These are phyloP conservation scores for Arabidopsis hybrid DNA, from an alignment of 441 rosid species.

Conservation along the genomic window DNA sequence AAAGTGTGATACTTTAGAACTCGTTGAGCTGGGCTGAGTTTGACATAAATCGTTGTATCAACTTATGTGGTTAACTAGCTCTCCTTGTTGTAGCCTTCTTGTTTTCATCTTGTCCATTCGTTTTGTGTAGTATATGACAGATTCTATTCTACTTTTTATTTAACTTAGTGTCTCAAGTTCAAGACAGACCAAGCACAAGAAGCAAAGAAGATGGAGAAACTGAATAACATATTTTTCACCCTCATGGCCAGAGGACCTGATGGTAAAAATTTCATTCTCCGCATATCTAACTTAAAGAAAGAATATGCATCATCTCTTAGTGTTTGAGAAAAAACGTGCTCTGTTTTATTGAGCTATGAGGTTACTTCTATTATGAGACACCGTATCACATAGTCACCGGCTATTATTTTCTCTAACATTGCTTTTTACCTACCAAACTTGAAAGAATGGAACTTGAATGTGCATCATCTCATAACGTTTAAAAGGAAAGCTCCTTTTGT, in stretches of 20 bases:
- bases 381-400: background rate
- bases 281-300: background rate
- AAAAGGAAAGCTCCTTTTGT: background rate
- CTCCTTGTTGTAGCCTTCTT: constrained; percentile 2
- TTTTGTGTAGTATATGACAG: constrained; percentile 1
- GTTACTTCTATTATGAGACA: background rate
- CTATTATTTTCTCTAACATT: too few relatives aligned
- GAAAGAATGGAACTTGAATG: background rate
- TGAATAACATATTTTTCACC: constrained; percentile 87
- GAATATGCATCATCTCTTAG: background rate
- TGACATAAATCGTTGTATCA: background rate
- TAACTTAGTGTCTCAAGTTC: constrained; percentile 85
- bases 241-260: constrained; percentile 93
- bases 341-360: background rate
- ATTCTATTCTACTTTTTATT: background rate
- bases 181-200: constrained; percentile 98
- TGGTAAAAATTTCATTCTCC: constrained; percentile 52
- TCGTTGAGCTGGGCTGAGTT: background rate
- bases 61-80: constrained; percentile 15
- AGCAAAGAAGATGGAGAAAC: constrained; percentile 97
- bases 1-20: background rate
- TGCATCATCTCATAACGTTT: background rate
- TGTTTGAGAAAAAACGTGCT: background rate
- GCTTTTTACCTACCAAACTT: background rate
- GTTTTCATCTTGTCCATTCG: background rate